Evolutionary conservation across 208 protist species (phyloP), one percentile per base, ranked within the genome.

Genomic region (Crithidia expoeki): DNA sequence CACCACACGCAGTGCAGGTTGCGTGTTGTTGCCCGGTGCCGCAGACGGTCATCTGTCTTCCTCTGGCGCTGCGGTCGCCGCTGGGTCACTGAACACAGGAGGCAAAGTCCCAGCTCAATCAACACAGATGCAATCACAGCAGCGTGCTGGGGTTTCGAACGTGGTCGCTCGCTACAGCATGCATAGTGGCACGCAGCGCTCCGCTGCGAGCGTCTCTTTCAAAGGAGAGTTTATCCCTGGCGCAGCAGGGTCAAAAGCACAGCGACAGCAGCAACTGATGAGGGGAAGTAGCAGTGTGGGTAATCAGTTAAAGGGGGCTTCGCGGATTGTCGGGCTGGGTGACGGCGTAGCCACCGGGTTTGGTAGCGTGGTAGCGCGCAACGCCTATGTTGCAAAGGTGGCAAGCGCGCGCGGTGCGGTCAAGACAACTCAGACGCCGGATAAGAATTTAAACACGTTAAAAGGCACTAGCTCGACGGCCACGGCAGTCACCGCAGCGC

Each of bases 281-380:
- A n/a, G n/a, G n/a, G n/a, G n/a, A n/a, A 33, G 36, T n/a, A 33
- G 36, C 56, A 14, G 27, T 52, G 58, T 47, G 3, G 58, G 53
- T 12, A 19, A 16, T 0, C 53, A 11, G 32, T 25, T 27, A 16
- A 50, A 19, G 58, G 25, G 42, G 6, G 42, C 28, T n/a, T 65
- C 60, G 6, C 60, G 30, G 1, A 9, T n/a, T 11, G 60, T 52
- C 27, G 46, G 46, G 4, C 55, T 55, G 7, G 46, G 38, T 1
- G 60, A 55, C 19, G 46, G n/a, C 3, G 30, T 9, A 3, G 28
- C 46, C 3, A 5, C 4, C 5, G 21, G 11, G 27, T 49, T 49
- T 2, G 46, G 49, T 11, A 55, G 46, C 46, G 46, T 65, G 5
- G 60, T 46, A 28, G 60, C 46, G 32, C 60, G 42, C 32, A 65